Base-by-base conservation (phyloP, 2,329 filamentous ascomycete genomes). In the Monosporascus sp. region DNA sequence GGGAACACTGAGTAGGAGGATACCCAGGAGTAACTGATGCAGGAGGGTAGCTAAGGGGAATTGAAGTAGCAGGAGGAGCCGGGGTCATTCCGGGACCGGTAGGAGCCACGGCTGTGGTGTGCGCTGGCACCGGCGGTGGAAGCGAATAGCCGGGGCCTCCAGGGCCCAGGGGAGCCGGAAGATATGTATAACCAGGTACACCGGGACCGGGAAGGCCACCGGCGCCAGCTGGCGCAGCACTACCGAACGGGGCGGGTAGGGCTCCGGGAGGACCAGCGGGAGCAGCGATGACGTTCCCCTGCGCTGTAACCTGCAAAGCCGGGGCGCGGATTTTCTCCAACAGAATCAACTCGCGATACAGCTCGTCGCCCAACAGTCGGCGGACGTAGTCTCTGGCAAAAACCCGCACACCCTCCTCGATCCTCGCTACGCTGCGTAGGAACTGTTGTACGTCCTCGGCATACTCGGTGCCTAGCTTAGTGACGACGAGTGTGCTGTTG, bases 311-410 rank as follows among this genome's bases (percentile, higher is more conserved):
- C 17, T 41, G 17, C 38, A 41, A n/a, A 19, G 43, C 22, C 11
- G 43, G 43, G 3, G n/a, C 8, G 43, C 43, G 26, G n/a, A 47
- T 22, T 5, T 38, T 24, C 37, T 55, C 40, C 22, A 54, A 38
- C 37, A 59, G 43, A 9, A 58, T 47, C 16, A 59, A 45, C 37
- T 58, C 47, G 14, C 47, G 22, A 45, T 55, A 59, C 5, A 50
- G 26, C 3, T 53, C 51, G 11, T 59, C 51, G 3, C 56, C 55
- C 17, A 59, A 26, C 17, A 59, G n/a, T 9, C 40, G 47, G 44
- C 51, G n/a, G 26, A 58, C 43, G 8, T 53, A 54, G 8, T 53
- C 50, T 43, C 51, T 37, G 17, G 37, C 41, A 26, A 59, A 50
- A 11, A n/a, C n/a, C 3, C 14, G 17, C 24, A 57, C 44, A 4